Base-by-base conservation (phyloP, 2,329 filamentous ascomycete species). In the Diaporthe velutina region DNA sequence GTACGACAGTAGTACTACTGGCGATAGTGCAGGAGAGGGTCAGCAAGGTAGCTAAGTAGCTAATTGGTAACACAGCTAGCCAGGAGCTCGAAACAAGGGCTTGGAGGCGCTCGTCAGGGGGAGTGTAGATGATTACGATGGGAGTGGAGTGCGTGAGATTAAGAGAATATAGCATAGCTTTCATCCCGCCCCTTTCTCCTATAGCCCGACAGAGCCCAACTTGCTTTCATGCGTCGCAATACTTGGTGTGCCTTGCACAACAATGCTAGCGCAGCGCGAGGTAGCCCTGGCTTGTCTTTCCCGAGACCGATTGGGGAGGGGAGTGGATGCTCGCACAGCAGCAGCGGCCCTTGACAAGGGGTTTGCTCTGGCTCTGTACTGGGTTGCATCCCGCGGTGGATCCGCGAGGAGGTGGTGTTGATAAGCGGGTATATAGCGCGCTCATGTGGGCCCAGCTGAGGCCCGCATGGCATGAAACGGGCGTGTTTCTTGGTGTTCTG, bases 381-480 rank as follows among this genome's bases (percentile, higher is more conserved):
- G 60, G 61, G 61, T 35, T 33, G 61, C 57, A 66, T 66, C 61
- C 61, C 61, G 28, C 22, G 42, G 42, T 10, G 22, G 4, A 17
- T 13, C 61, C 9, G 25, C 28, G 40, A 66, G 45, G 6, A 66
- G 61, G 42, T 50, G 61, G 25, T 64, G 60, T 66, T 50, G 61
- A 28, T 66, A 66, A 30, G 60, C 60, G 28, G 57, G 15, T 25
- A 45, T 60, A n/a, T 25, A 42, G 61, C 45, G 40, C 28, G 19
- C 25, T 50, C 61, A n/a, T 35, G 42, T 50, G 13, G 42, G 22
- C 42, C 40, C 60, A 66, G 42, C 61, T 35, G 42, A 66, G 40
- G 61, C 61, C 61, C 25, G 61, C 61, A 66, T 28, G 42, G 61
- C 40, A 35, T 66, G 61, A 50, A 66, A 66, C 42, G 61, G 28